Base-by-base conservation (phyloP, 768 basidiomycete species). In the Lactarius hatsudake region DNA sequence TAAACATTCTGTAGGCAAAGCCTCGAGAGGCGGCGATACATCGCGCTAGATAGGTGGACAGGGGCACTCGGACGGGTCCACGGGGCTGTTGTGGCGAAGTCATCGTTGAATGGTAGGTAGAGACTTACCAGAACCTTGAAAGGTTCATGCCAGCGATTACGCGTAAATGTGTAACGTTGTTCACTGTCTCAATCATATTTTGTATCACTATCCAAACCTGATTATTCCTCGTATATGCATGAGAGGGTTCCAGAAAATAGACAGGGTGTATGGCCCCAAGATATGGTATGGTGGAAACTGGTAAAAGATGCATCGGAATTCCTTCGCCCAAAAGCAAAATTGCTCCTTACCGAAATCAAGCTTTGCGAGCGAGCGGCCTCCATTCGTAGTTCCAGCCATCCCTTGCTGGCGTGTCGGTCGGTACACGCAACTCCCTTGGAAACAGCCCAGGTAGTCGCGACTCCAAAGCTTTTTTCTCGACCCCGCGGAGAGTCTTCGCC, bases 351-450 rank as follows among this genome's bases (percentile, higher is more conserved):
- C 38, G 28, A 18, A 54, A 59, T 62, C 56, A 70, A 61, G 71
- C 42, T 59, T 61, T 56, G 42, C 67, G 70, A 17, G 72, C 48
- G 26, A 74, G 38, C 2, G 90, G 83, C 63, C 83, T 91, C 86
- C 89, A 96, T n/a, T 89, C 86, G 73, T 95, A 90, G 62, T 87
- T 86, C 94, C 94, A 96, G 4, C 93, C 93, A 53, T 82, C 81
- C 63, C 84, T 85, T 30, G 90, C 83, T 2, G 93, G 90, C 8
- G 91, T 95, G 74, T 96, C 95, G 5, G 90, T 86, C 54, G 96
- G 95, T 57, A 92, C 82, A 70, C 87, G 86, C 74, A 93, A 74
- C 75, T 98, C 95, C 67, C 96, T 84, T 67, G 96, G 96, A 78
- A 96, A 92, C 43, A 96, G 76, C 1, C 91, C 91, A 64, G 87